Evolutionary conservation across 345 rosid species (phyloP).

Genomic region (Eucalyptus erythrocorys): DNA sequence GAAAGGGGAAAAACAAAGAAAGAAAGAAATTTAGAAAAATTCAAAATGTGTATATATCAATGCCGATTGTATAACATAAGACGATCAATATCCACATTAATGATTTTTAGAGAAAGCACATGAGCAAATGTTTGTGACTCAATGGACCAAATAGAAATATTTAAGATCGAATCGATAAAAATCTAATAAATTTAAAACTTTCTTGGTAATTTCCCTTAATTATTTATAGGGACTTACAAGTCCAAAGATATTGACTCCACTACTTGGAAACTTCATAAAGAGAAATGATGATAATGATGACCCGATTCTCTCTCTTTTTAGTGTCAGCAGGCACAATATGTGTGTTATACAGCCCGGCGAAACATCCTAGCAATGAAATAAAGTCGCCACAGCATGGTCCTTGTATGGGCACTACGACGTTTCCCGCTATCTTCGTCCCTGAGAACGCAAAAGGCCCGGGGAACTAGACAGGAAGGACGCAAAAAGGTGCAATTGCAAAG

Average conservation of each 20-base stretch:
- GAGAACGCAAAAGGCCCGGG: not conserved
- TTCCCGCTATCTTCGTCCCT: not conserved
- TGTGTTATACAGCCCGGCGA: not conserved
- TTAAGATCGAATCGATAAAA: not conserved
- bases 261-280: not conserved
- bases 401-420: not conserved
- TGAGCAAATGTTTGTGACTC: too few relatives aligned
- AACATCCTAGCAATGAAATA: not conserved
- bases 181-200: too few relatives aligned
- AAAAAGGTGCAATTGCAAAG: not conserved
- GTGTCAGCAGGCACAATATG: not conserved
- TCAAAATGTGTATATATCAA: too few relatives aligned
- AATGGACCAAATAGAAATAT: not conserved
- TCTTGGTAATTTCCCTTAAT: not conserved
- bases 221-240: not conserved
- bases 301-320: too few relatives aligned
- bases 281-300: too few relatives aligned
- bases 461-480: not conserved
- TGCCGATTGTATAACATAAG: rapidly evolving
- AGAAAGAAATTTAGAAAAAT: too few relatives aligned
- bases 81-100: too few relatives aligned
- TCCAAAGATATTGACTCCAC: not conserved
- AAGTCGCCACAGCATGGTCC: not conserved
- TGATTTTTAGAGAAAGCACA: too few relatives aligned
- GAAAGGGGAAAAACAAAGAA: not conserved